Evolutionary conservation across 2,329 filamentous ascomycete species (phyloP).

Genomic region (Drechslerella stenobrocha): DNA sequence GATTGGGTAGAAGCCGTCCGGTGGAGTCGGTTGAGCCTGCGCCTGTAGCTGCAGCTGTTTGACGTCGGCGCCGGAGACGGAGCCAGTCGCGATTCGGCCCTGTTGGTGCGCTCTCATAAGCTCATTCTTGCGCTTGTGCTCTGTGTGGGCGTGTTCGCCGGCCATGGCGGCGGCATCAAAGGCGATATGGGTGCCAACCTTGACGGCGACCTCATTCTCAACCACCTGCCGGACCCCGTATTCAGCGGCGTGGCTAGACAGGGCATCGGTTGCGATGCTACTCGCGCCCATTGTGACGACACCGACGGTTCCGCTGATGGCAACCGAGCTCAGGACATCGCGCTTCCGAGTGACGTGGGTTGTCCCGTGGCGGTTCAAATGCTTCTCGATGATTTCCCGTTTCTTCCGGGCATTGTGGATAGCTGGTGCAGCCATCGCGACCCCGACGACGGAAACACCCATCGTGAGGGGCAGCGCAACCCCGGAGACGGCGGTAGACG

Average conservation of each 20-base stretch:
- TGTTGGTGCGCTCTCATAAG: slow-evolving; percentile 54
- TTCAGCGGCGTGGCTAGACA: slow-evolving; percentile 55
- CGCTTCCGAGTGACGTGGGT: slow-evolving; percentile 57
- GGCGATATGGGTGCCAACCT: slow-evolving; percentile 55
- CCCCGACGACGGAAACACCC: slow-evolving; percentile 56
- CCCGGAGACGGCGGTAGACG: slow-evolving; percentile 56
- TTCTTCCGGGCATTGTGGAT: slow-evolving; percentile 58
- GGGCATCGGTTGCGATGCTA: slow-evolving; percentile 55
- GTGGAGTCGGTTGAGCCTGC: slow-evolving; percentile 3
- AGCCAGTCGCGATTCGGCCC: slow-evolving; percentile 18
- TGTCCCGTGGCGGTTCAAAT: slow-evolving; percentile 55
- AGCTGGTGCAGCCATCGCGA: slow-evolving; percentile 56
- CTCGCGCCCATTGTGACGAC: slow-evolving; percentile 56
- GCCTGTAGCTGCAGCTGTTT: neutral
- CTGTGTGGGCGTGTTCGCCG: slow-evolving; percentile 55
- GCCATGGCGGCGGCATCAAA: slow-evolving; percentile 56
- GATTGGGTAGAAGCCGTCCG: slow-evolving; percentile 35
- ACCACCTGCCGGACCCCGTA: slow-evolving; percentile 54
- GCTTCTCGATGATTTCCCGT: slow-evolving; percentile 57
- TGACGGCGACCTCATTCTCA: slow-evolving; percentile 55
- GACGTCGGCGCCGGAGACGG: neutral
- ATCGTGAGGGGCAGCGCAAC: slow-evolving; percentile 56
- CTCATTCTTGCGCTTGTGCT: slow-evolving; percentile 55
- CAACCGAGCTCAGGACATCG: slow-evolving; percentile 57
- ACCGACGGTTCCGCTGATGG: slow-evolving; percentile 56